These are phyloP conservation scores for Hypoxylon cercidicola DNA, from an alignment of 495 filamentous ascomycete genomes.

Conservation along the genomic window DNA sequence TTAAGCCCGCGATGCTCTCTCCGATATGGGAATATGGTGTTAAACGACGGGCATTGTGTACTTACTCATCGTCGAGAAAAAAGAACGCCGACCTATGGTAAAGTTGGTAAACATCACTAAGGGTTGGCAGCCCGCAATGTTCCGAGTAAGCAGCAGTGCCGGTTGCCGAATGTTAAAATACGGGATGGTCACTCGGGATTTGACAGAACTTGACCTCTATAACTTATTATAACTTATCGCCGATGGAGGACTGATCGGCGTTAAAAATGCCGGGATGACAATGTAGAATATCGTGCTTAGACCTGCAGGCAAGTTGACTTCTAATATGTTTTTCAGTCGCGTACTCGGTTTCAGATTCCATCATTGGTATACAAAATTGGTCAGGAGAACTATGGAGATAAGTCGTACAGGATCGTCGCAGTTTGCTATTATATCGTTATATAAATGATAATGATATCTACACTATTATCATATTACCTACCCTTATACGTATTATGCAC, in stretches of 20 bases:
- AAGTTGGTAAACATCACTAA: neutral
- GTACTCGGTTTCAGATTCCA: too few relatives aligned
- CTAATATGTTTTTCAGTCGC: too few relatives aligned
- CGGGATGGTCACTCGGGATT: neutral
- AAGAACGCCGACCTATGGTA: neutral
- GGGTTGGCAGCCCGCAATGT: neutral
- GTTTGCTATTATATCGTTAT: too few relatives aligned
- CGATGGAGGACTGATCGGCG: neutral
- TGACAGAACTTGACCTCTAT: neutral
- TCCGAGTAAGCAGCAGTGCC: neutral
- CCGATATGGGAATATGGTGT: neutral
- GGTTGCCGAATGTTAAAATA: neutral
- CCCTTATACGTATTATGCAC: slow-evolving; percentile 16
- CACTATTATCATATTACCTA: neutral
- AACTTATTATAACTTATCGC: neutral
- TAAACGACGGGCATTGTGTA: neutral
- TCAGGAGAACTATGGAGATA: too few relatives aligned
- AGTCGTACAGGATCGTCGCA: too few relatives aligned
- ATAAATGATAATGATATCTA: too few relatives aligned
- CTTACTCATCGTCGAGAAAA: neutral
- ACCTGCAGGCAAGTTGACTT: too few relatives aligned
- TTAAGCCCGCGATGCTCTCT: neutral
- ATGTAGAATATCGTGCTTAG: neutral
- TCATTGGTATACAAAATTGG: too few relatives aligned
- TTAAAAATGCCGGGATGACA: neutral